phyloP scores from a whole-genome alignment of 192 early-diverging fungal species.

The Coemansia sp. region DNA sequence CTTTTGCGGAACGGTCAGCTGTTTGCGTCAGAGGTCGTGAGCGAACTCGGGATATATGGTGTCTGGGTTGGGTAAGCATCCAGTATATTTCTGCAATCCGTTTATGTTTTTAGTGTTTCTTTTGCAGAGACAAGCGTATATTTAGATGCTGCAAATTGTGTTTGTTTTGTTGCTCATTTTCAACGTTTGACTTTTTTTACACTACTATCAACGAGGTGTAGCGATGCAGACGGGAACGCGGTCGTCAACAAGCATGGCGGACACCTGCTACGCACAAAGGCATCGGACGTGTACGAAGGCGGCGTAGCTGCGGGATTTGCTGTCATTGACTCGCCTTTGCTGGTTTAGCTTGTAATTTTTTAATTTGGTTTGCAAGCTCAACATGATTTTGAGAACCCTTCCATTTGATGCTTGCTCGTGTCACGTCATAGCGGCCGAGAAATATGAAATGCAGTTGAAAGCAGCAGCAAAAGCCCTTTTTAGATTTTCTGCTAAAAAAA shows the following conservation, averaged over 20 bases:
- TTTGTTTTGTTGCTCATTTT: background rate
- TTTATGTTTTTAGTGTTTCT: background rate
- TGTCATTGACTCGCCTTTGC: conserved; percentile 83
- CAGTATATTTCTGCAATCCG: background rate
- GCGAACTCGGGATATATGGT: conserved; percentile 94
- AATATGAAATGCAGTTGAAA: background rate
- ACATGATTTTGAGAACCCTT: background rate
- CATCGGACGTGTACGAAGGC: conserved; percentile 80
- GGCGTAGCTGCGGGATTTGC: conserved; percentile 95
- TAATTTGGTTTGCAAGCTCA: background rate
- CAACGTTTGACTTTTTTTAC: no score
- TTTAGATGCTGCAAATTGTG: background rate
- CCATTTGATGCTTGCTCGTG: no score
- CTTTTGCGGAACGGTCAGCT: conserved; percentile 78
- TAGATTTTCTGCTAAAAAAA: background rate
- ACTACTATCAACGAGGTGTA: conserved; percentile 34
- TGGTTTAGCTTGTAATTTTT: conserved; percentile 50
- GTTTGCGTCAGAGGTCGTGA: conserved; percentile 73
- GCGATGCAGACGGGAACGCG: conserved; percentile 50
- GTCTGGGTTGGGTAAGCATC: conserved; percentile 73
- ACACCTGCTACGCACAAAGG: conserved; percentile 92
- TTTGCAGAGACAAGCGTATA: no score
- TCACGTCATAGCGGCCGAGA: background rate
- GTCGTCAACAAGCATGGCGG: conserved; percentile 78
- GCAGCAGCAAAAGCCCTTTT: background rate